Percentiles rank a stretch among this genome's conserved stretches.
phyloP scores from a whole-genome alignment of 768 basidiomycete species.

The Nidula microcarpa region DNA sequence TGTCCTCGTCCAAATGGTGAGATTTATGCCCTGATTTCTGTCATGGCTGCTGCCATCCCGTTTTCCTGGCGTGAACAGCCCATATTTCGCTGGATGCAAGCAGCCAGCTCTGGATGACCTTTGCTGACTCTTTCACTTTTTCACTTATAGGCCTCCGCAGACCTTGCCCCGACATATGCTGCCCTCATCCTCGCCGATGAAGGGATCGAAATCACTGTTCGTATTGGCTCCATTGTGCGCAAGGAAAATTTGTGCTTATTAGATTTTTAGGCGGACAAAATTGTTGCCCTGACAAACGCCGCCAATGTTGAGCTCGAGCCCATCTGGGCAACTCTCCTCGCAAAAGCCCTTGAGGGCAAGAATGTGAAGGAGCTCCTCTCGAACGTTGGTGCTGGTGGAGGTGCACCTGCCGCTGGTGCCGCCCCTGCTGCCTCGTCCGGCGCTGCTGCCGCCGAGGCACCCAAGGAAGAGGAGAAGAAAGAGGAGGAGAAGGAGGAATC shows the following conservation, averaged over 20 bases:
- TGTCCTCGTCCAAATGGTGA: conserved; percentile 20
- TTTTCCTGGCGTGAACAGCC: conserved; percentile 10
- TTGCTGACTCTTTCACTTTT: conserved; percentile 9
- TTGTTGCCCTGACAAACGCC: conserved; percentile 77
- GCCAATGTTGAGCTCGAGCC: conserved; percentile 87
- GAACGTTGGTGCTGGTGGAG: conserved; percentile 93
- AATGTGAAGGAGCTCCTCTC: conserved; percentile 94
- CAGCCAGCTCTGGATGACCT: conserved; percentile 13
- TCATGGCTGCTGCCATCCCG: not conserved
- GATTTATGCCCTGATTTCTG: conserved; percentile 9
- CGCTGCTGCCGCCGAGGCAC: conserved; percentile 66
- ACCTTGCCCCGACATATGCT: conserved; percentile 94
- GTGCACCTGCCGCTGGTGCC: conserved; percentile 67
- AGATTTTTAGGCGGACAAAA: conserved; percentile 78
- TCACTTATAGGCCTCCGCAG: conserved; percentile 42
- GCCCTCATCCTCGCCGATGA: conserved; percentile 99
- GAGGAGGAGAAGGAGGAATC: conserved; percentile 88
- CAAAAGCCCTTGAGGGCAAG: conserved; percentile 98
- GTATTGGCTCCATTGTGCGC: conserved; percentile 25
- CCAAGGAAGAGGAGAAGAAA: conserved; percentile 78
- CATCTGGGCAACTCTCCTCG: conserved; percentile 96
- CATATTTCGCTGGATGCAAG: conserved; percentile 20
- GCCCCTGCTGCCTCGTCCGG: conserved; percentile 45
- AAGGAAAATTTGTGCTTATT: conserved; percentile 3
- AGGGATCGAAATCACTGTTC: conserved; percentile 92